Evolutionary conservation across 495 filamentous ascomycete genomes (phyloP), one percentile per base, ranked within the genome.

Genomic region (Ramalina intermedia): DNA sequence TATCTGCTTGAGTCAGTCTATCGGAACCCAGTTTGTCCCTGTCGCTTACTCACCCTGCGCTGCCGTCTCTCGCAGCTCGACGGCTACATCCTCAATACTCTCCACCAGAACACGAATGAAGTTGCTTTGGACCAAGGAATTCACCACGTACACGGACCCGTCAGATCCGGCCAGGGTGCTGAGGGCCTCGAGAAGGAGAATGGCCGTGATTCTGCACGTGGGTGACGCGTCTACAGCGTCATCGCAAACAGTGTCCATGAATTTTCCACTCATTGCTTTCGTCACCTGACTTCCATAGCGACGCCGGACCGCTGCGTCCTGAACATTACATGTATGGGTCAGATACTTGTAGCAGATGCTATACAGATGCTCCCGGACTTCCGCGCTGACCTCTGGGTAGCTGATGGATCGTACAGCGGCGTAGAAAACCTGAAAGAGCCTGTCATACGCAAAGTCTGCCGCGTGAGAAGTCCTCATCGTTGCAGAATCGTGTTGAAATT

Each of bases 41-140:
- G 21, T 24, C 23, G 5, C 41, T 27, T 20, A 51, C 67, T 61
- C 66, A 79, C 78, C 71, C 53, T 64, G 62, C 40, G 68, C 61
- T 59, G 67, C 60, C 2, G 74, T 67, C 56, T 70, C 67, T 41
- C 58, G 61, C 21, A 85, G 67, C 49, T 95, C 89, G 6, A 66
- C 52, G 12, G 84, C 73, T 40, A 94, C 74, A 42, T 72, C 70
- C 54, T 81, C 78, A 51, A 94, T 76, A 21, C 80, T 79, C 61
- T 96, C 90, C 41, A 96, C 78, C 50, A 96, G 76, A 7, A 96
- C 77, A 37, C 79, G 81, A 41, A 96, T 72, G 66, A 96, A 96
- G 61, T 96, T 96, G 16, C 93, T 77, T 40, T 82, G 76, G 45
- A 81, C 79, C 41, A 99, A 74, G 8, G 80, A 62, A 26, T 94